A percentile compares a stretch with the other conserved stretches of the same genome.
Evolutionary conservation across 768 basidiomycete species (phyloP).

Genomic region (Dacryopinax spathularia): DNA sequence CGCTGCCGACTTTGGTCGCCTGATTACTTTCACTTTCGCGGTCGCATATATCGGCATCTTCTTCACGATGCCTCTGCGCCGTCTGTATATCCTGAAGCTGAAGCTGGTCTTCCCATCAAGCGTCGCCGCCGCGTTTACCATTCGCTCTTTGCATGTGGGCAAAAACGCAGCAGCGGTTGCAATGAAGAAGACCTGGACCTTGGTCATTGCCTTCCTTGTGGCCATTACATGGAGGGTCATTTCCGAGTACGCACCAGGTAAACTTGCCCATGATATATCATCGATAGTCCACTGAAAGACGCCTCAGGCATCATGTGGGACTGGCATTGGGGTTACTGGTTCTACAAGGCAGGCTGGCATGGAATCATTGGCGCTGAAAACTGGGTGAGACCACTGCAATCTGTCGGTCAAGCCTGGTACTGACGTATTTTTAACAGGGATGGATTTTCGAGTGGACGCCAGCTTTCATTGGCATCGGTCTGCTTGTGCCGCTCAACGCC

Average conservation of each 20-base stretch:
- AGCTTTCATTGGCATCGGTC: constrained; percentile 19
- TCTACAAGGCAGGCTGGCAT: constrained; percentile 44
- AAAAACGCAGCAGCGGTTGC: constrained; percentile 37
- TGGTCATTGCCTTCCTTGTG: constrained; percentile 34
- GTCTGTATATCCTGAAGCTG: constrained; percentile 48
- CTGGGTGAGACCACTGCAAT: constrained; percentile 42
- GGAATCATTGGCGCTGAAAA: constrained; percentile 46
- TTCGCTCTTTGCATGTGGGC: constrained; percentile 44
- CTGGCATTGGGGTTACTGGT: constrained; percentile 51
- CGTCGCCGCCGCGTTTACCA: constrained; percentile 51
- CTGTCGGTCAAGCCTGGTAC: constrained; percentile 26
- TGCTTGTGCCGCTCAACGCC: constrained; percentile 14
- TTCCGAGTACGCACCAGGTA: constrained; percentile 45
- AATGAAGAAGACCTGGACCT: constrained; percentile 40
- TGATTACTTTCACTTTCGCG: constrained; percentile 42
- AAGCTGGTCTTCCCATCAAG: constrained; percentile 51
- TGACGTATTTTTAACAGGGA: constrained; percentile 4
- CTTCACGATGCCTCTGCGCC: constrained; percentile 50
- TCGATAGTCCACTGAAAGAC: too few relatives aligned
- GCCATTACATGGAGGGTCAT: constrained; percentile 41
- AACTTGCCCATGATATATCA: too few relatives aligned
- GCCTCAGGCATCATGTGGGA: constrained; percentile 49
- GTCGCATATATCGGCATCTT: constrained; percentile 49
- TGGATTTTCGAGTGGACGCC: constrained; percentile 16
- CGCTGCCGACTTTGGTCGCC: constrained; percentile 37